These are phyloP conservation scores for Bullera alba DNA, from an alignment of 768 basidiomycete species.

Conservation along the genomic window DNA sequence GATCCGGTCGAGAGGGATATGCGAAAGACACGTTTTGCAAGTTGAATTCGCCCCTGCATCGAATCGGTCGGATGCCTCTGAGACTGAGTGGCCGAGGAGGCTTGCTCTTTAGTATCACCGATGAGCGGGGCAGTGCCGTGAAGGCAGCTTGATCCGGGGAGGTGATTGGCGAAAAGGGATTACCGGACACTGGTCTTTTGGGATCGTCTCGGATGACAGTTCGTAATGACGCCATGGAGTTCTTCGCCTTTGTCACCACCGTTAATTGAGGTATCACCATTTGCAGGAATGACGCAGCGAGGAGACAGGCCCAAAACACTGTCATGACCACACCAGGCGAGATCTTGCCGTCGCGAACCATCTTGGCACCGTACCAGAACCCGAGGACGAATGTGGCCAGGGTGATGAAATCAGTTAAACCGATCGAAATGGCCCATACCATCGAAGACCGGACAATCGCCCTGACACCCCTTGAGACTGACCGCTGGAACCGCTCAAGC, in stretches of 20 bases:
- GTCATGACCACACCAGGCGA: constrained; percentile 76
- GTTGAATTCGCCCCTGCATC: constrained; percentile 65
- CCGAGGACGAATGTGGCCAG: constrained; percentile 93
- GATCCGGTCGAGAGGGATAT: constrained; percentile 64
- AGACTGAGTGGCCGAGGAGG: constrained; percentile 41
- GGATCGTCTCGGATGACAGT: constrained; percentile 53
- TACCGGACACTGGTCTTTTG: background rate
- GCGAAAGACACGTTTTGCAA: constrained; percentile 60
- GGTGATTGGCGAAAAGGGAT: constrained; percentile 17
- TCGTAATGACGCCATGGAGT: constrained; percentile 64
- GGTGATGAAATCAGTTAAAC: constrained; percentile 68
- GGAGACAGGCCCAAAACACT: constrained; percentile 96
- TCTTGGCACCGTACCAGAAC: constrained; percentile 89
- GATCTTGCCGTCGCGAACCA: constrained; percentile 70
- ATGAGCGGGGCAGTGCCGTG: background rate
- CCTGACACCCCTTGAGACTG: constrained; percentile 50
- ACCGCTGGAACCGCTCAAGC: constrained; percentile 50
- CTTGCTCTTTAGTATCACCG: background rate
- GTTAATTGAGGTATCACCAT: constrained; percentile 78
- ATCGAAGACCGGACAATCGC: constrained; percentile 56
- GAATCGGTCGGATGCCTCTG: constrained; percentile 60
- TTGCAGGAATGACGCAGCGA: constrained; percentile 80
- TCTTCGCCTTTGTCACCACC: constrained; percentile 71
- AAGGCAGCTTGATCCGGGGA: constrained; percentile 2
- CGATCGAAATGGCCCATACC: constrained; percentile 70